These are phyloP conservation scores for Anacardium occidentale DNA, from an alignment of 345 rosid species.

Conservation along the genomic window DNA sequence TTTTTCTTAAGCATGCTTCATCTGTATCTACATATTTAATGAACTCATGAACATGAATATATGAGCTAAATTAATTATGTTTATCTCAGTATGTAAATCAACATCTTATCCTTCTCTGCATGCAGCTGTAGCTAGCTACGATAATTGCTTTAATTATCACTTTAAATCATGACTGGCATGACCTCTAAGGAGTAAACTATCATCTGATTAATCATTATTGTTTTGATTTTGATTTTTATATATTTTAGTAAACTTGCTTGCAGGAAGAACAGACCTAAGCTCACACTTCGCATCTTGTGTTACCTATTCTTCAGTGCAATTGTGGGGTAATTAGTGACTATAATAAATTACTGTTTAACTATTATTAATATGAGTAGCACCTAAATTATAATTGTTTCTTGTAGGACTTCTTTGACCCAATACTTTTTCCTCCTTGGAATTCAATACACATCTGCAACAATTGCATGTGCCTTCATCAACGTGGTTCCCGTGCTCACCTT, in stretches of 20 bases:
- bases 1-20: too few relatives aligned
- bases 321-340: conserved; percentile 45
- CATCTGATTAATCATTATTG: too few relatives aligned
- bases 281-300: conserved; percentile 49
- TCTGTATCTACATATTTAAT: neutral
- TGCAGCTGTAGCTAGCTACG: neutral
- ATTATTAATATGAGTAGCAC: too few relatives aligned
- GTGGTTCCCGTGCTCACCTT: conserved; percentile 64
- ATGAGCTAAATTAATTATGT: neutral
- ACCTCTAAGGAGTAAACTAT: neutral
- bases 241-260: conserved; percentile 8
- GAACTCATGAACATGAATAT: neutral
- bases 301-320: conserved; percentile 58
- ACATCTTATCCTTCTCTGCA: neutral
- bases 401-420: conserved; percentile 61
- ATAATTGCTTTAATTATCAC: neutral
- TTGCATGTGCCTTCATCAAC: conserved; percentile 61
- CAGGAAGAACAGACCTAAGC: conserved; percentile 59
- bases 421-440: conserved; percentile 62
- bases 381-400: neutral
- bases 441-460: conserved; percentile 63
- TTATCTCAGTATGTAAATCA: too few relatives aligned
- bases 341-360: too few relatives aligned
- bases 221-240: too few relatives aligned
- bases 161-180: neutral